Base-by-base conservation (phyloP, 495 filamentous ascomycete species). In the Usnea hakonensis region DNA sequence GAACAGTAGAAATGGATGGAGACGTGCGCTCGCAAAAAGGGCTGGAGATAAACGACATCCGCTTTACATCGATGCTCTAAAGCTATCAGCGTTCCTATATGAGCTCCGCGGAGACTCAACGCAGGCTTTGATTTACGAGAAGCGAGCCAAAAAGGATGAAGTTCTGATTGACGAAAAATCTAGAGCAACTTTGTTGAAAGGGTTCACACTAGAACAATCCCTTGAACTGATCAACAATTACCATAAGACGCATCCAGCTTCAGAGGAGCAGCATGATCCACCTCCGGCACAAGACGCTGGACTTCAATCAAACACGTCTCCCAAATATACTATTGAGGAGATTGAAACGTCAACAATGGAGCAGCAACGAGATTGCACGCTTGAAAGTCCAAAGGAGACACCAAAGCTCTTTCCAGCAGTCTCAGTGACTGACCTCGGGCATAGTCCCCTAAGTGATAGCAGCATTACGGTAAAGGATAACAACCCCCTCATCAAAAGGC, bases 1-100 rank as follows among this genome's bases (percentile, higher is more conserved):
- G 32, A 56, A 56, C 13, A n/a, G 33, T 14, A 30, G 54, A n/a
- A 33, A 36, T 21, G 54, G 54, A 33, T 56, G 54, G 54, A 56
- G 21, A 23, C 54, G 54, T 38, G 8, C 38, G 17, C 33, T 36
- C 13, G 54, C 33, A 23, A 56, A 56, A 56, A 5, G 38, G 19
- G n/a, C n/a, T n/a, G n/a, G n/a, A n/a, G n/a, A n/a, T n/a, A n/a
- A n/a, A n/a, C n/a, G n/a, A n/a, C 30, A 56, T 23, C 54, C 26
- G 14, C 19, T 19, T 36, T 56, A 56, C 19, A 21, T 38, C 32
- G 17, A 32, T 21, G 36, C 30, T n/a, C 16, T 56, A 33, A 56
- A 36, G 32, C 32, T 56, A 36, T 32, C 54, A 56, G 54, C 54
- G 14, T 37, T 56, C 33, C 21, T 21, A 36, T 56, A 17, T 37